These are phyloP conservation scores for Anthracocystis panici-leucophaei DNA, from an alignment of 1,284 basidiomycete species.

Conservation along the genomic window DNA sequence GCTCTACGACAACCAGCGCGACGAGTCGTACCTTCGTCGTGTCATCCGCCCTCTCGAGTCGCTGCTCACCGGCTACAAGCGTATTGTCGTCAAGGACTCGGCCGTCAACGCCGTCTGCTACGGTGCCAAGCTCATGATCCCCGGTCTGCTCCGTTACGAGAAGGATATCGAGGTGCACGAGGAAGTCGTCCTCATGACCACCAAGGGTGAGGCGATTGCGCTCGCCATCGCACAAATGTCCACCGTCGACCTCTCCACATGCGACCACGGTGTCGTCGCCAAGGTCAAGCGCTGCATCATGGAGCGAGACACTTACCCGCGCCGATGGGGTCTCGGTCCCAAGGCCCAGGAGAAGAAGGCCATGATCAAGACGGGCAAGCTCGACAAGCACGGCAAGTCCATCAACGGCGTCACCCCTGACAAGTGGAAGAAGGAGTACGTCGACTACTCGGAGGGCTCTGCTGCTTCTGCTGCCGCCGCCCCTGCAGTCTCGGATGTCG, in stretches of 20 bases:
- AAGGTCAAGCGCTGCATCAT: constrained; percentile 99
- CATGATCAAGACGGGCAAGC: constrained; percentile 80
- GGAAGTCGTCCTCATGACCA: constrained; percentile 99
- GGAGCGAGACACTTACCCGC: constrained; percentile 96
- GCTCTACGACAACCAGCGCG: constrained; percentile 98
- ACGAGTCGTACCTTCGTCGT: constrained; percentile 95
- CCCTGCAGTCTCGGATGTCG: constrained; percentile 19
- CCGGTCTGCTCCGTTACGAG: constrained; percentile 96
- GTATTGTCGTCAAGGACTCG: constrained; percentile 98
- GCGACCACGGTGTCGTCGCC: constrained; percentile 98
- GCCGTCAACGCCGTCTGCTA: constrained; percentile 99
- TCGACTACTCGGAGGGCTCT: constrained; percentile 80
- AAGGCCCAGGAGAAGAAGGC: constrained; percentile 98
- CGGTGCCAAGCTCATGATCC: constrained; percentile 99
- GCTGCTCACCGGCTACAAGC: constrained; percentile 94
- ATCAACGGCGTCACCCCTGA: constrained; percentile 90
- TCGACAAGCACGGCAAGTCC: constrained; percentile 94
- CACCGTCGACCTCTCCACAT: constrained; percentile 96
- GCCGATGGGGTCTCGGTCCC: constrained; percentile 97
- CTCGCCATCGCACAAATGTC: constrained; percentile 86
- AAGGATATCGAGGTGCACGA: constrained; percentile 94
- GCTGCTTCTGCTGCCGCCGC: constrained; percentile 62
- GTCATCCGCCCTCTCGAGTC: constrained; percentile 95
- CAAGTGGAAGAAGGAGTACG: constrained; percentile 91
- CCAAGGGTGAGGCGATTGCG: constrained; percentile 98